Conservation (phyloP, 345 rosid genomes). For the Bretschneidera sinensis region DNA sequence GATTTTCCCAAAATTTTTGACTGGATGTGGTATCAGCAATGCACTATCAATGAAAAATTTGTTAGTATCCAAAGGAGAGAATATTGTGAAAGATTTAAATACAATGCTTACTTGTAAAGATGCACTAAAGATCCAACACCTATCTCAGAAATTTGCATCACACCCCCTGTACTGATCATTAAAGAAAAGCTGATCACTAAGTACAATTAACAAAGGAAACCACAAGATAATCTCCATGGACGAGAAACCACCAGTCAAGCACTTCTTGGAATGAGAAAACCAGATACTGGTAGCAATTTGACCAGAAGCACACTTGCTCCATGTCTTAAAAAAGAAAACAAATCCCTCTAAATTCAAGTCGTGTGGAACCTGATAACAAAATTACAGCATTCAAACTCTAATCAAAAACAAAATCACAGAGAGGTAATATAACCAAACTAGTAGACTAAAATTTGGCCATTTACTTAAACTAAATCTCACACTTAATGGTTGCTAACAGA, state of each 20-base stretch:
- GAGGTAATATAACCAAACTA: neutral
- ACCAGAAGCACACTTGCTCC: constrained; percentile 59
- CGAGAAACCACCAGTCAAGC: constrained; percentile 83
- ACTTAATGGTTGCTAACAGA: constrained; percentile 1
- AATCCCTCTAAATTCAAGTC: constrained; percentile 43
- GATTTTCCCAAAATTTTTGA: constrained; percentile 22
- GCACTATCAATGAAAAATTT: constrained; percentile 27
- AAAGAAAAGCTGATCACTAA: constrained; percentile 42
- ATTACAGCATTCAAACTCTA: constrained; percentile 10
- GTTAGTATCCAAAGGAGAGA: constrained; percentile 2
- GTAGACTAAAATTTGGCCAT: neutral
- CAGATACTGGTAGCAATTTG: constrained; percentile 56
- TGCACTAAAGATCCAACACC: constrained; percentile 51
- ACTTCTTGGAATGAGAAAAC: constrained; percentile 73
- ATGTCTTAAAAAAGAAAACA: constrained; percentile 44
- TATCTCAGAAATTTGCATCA: constrained; percentile 59
- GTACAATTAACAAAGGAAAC: constrained; percentile 91
- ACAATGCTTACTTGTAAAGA: constrained; percentile 33
- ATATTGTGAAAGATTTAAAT: neutral
- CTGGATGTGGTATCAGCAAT: constrained; percentile 31
- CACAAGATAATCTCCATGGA: constrained; percentile 61
- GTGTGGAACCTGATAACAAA: constrained; percentile 41
- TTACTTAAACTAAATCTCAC: neutral
- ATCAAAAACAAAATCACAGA: neutral
- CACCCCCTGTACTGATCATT: constrained; percentile 42